Percentiles rank a stretch among this genome's conserved stretches.
Evolutionary conservation across 2,329 filamentous ascomycete genomes (phyloP).

Genomic region (Hypoxylon sp.): DNA sequence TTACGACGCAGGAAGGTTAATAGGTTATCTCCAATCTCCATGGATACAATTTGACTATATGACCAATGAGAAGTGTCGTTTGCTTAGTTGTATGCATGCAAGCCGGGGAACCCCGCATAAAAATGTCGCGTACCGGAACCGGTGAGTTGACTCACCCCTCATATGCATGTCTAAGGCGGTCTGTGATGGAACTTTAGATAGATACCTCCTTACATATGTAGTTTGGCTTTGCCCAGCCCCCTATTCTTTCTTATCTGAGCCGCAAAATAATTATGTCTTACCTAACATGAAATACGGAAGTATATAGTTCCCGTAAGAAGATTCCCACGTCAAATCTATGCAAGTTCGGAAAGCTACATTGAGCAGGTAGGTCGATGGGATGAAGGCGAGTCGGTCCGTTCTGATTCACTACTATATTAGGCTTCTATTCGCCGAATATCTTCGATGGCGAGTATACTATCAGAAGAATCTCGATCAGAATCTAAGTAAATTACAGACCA

Average conservation of each 20-base stretch:
- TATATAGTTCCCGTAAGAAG: conserved; percentile 10
- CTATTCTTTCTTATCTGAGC: conserved; percentile 15
- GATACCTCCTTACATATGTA: conserved; percentile 4
- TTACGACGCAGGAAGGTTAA: conserved; percentile 16
- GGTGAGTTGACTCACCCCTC: conserved; percentile 23
- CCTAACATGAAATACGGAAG: conserved; percentile 3
- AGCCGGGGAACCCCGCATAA: conserved; percentile 16
- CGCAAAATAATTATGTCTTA: neutral
- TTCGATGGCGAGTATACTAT: conserved; percentile 8
- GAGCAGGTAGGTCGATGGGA: conserved; percentile 1
- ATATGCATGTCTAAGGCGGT: conserved; percentile 25
- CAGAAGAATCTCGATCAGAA: conserved; percentile 7
- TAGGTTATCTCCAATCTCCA: conserved; percentile 19
- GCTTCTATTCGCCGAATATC: neutral
- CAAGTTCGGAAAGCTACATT: conserved; percentile 4
- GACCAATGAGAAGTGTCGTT: conserved; percentile 26
- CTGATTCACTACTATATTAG: neutral
- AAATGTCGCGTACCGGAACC: conserved; percentile 25
- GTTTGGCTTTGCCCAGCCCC: neutral
- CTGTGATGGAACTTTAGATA: conserved; percentile 8
- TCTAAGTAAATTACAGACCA: conserved; percentile 23
- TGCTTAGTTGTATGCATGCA: conserved; percentile 34
- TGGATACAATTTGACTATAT: conserved; percentile 12
- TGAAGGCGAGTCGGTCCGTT: conserved; percentile 11
- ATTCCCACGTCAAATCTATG: neutral